A percentile compares a stretch with the other conserved stretches of the same genome.
Conservation (phyloP, 2,329 filamentous ascomycete genomes). For the Karstenula rhodostoma region DNA sequence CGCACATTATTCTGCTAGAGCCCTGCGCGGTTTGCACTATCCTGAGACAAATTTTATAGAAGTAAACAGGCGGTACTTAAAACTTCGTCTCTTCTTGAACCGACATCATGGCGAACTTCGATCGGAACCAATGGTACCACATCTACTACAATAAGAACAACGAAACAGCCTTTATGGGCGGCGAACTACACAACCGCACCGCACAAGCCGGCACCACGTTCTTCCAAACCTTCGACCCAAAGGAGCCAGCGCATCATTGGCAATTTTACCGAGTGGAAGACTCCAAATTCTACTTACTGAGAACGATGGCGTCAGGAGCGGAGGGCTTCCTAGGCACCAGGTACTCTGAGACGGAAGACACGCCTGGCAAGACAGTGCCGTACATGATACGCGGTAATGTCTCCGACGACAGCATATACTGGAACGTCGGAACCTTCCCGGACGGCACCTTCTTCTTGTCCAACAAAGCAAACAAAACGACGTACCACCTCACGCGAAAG, state of each 20-base stretch:
- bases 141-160: slow-evolving; percentile 22
- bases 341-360: background rate
- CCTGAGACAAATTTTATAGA: background rate
- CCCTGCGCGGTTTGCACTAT: background rate
- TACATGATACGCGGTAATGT: background rate
- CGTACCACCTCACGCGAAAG: background rate
- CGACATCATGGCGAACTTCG: slow-evolving; percentile 13
- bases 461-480: slow-evolving; percentile 5
- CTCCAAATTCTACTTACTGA: slow-evolving; percentile 16
- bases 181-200: slow-evolving; percentile 10
- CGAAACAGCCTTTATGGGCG: slow-evolving; percentile 17
- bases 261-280: slow-evolving; percentile 17
- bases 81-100: background rate
- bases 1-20: background rate
- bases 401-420: background rate
- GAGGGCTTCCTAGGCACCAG: slow-evolving; percentile 12
- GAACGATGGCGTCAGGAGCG: slow-evolving; percentile 14
- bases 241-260: slow-evolving; percentile 15
- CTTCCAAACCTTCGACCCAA: slow-evolving; percentile 1
- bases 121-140: slow-evolving; percentile 34
- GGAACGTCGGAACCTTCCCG: background rate
- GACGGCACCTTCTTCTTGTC: slow-evolving; percentile 1
- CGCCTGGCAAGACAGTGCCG: background rate
- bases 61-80: background rate
- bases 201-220: slow-evolving; percentile 6